Evolutionary conservation across 257 asterid species (phyloP), one percentile per base, ranked within the genome.

Genomic region (Galeopsis tetrahit): DNA sequence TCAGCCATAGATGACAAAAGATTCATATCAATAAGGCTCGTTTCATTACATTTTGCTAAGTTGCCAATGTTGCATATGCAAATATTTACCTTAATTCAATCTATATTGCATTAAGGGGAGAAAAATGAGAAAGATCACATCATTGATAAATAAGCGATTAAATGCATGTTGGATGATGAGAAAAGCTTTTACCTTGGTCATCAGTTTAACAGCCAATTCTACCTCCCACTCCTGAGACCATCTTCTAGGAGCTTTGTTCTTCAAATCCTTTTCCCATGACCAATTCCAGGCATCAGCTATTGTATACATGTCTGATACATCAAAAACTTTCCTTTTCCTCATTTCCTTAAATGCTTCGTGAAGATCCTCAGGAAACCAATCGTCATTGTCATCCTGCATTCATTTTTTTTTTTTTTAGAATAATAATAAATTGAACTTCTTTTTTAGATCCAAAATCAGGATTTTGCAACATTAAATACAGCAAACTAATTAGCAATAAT

Each of bases 161-260:
- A 75, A 13, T 7, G 36, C 64, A 63, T 31, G 49, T 42, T 14
- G 44, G 44, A 56, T 44, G 36, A 63, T 33, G 53, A 39, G 33
- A 64, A 66, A 65, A 51, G 42, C 55, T 31, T 56, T 43, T 57
- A 94, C 99, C 85, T 84, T 87, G 36, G 82, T 86, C 97, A 91
- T 88, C 81, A 91, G 36, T 86, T 82, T 86, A 77, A 89, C 56
- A 56, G 93, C 97, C 90, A 94, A 77, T 72, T 94, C 97, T 75
- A 91, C 97, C 84, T 94, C 99, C 99, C 99, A 89, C 77, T 94
- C 99, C 81, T 91, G 97, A 14, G 99, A 94, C 97, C 97, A 91
- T 81, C 91, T 90, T 66, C 72, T 81, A 65, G 99, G 99, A 75
- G 93, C 84, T 82, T 83, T 94, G 83, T 89, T 91, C 89, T 85